Evolutionary conservation across 306 rosid species (phyloP).

Genomic region (Myrica gale): DNA sequence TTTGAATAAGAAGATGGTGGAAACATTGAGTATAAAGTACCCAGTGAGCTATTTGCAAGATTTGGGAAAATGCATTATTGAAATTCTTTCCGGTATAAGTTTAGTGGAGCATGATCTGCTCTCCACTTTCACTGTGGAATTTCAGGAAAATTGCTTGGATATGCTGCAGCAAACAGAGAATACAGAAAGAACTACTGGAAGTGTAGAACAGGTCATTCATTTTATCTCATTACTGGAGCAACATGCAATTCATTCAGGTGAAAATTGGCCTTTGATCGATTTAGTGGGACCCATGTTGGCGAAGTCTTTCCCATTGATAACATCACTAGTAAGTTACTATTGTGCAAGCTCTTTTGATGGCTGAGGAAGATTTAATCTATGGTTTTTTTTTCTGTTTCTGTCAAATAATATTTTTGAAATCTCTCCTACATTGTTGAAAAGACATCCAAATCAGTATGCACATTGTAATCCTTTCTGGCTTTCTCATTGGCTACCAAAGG

Average conservation of each 20-base stretch:
- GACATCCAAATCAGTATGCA: too few relatives aligned
- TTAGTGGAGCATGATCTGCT: conserved; percentile 50
- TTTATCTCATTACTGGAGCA: conserved; percentile 68
- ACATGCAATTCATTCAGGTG: conserved; percentile 61
- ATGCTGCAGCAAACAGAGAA: conserved; percentile 50
- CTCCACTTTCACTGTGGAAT: conserved; percentile 50
- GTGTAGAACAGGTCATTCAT: conserved; percentile 51
- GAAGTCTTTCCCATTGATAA: conserved; percentile 60
- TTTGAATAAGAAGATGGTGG: conserved; percentile 38
- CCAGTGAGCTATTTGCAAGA: conserved; percentile 65
- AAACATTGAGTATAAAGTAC: conserved; percentile 38
- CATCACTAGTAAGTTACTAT: conserved; percentile 67
- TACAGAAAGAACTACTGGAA: conserved; percentile 31
- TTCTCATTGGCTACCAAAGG: too few relatives aligned
- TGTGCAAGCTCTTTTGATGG: conserved; percentile 13
- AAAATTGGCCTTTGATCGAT: conserved; percentile 74
- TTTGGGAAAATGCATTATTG: conserved; percentile 69
- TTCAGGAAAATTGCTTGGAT: conserved; percentile 51
- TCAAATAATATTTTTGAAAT: background rate
- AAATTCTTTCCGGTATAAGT: conserved; percentile 60
- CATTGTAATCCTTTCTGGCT: too few relatives aligned
- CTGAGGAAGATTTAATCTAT: background rate
- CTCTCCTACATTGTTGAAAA: too few relatives aligned
- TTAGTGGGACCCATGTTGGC: conserved; percentile 85
- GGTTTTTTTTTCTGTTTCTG: conserved; percentile 5